Evolutionary conservation across 2,329 filamentous ascomycete genomes (phyloP).

Genomic region (Acrodontium crateriforme): DNA sequence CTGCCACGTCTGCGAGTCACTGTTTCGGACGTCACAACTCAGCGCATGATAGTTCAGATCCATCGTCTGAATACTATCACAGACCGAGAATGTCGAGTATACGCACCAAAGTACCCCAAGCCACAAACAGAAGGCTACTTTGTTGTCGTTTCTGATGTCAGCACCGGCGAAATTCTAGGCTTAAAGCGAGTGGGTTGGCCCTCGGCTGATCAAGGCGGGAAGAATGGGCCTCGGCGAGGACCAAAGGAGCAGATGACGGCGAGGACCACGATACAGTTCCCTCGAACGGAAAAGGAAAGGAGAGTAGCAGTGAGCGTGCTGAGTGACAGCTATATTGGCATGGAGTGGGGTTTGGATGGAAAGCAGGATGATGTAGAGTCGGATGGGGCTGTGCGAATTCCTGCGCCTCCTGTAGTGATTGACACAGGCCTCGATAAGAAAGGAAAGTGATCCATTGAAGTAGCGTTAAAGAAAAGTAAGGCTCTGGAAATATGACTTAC

Average conservation of each 20-base stretch:
- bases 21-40: constrained; percentile 46
- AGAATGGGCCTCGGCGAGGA: constrained; percentile 14
- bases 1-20: constrained; percentile 57
- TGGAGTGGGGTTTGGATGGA: constrained; percentile 51
- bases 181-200: constrained; percentile 77
- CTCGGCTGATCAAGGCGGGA: constrained; percentile 19
- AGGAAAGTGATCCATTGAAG: too few relatives aligned
- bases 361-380: constrained; percentile 37
- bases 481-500: too few relatives aligned
- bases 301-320: constrained; percentile 62
- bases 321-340: constrained; percentile 76
- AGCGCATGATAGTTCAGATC: constrained; percentile 50
- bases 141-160: constrained; percentile 55
- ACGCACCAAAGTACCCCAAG: constrained; percentile 82
- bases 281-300: constrained; percentile 38
- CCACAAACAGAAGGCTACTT: constrained; percentile 92
- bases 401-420: constrained; percentile 19
- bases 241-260: constrained; percentile 34
- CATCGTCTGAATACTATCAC: constrained; percentile 52
- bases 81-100: constrained; percentile 60
- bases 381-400: too few relatives aligned
- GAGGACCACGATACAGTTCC: constrained; percentile 47
- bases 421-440: too few relatives aligned
- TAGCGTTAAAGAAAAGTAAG: too few relatives aligned
- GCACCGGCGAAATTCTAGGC: constrained; percentile 63